Percentiles rank a stretch among this genome's conserved stretches.
These are phyloP conservation scores for Hanseniaspora guilliermondii DNA, from an alignment of 805 yeast genomes.

Conservation along the genomic window DNA sequence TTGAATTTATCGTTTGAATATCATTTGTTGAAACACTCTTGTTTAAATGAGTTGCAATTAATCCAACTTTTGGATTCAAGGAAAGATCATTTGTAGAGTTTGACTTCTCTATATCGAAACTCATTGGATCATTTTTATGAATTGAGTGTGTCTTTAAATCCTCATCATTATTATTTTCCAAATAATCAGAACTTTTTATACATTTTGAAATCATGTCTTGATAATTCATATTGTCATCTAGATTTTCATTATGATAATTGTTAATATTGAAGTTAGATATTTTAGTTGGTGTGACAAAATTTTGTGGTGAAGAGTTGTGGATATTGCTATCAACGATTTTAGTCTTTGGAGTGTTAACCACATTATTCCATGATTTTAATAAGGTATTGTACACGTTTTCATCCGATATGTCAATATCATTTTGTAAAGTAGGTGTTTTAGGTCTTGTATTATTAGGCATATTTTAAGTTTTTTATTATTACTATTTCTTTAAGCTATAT, in stretches of 20 bases:
- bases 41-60: neutral
- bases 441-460: neutral
- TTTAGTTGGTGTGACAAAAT: conserved; percentile 10
- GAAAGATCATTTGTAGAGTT: neutral
- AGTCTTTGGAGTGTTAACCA: neutral
- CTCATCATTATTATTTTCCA: neutral
- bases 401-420: neutral
- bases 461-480: neutral
- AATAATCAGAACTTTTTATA: too few relatives aligned
- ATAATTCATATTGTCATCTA: neutral
- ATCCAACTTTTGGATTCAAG: neutral
- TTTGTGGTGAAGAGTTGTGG: neutral
- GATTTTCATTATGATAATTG: neutral
- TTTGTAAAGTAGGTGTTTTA: neutral
- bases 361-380: conserved; percentile 3
- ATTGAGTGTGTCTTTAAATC: neutral
- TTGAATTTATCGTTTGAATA: neutral
- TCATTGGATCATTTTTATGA: neutral
- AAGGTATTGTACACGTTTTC: conserved; percentile 3
- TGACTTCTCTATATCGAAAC: neutral
- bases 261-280: neutral
- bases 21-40: neutral
- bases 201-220: neutral
- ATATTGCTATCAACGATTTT: neutral
- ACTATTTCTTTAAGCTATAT: too few relatives aligned